Conservation (phyloP, 805 yeast genomes). For the Kuraishia ogatae region DNA sequence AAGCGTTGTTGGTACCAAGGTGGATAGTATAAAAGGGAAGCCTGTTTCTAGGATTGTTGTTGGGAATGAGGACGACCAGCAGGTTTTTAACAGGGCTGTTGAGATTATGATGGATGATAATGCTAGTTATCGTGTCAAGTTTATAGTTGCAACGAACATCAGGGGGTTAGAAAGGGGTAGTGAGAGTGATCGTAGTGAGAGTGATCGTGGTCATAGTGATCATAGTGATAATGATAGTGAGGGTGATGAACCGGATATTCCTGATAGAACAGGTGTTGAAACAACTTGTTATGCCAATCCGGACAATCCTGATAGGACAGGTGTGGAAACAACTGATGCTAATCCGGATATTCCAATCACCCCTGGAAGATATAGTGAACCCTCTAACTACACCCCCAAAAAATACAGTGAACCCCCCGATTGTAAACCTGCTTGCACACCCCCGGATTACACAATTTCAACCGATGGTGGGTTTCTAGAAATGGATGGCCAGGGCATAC, state of each 20-base stretch:
- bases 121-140: slow-evolving; percentile 69
- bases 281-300: no score
- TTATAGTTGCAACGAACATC: slow-evolving; percentile 43
- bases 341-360: no score
- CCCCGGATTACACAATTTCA: no score
- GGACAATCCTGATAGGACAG: no score
- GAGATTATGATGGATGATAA: slow-evolving; percentile 66
- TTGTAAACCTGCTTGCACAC: no score
- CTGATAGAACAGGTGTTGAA: no score
- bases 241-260: no score
- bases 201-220: not conserved
- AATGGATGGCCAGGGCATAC: slow-evolving; percentile 89
- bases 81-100: slow-evolving; percentile 63
- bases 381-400: no score
- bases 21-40: slow-evolving; percentile 40
- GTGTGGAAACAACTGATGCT: no score
- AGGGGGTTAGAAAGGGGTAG: not conserved
- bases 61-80: slow-evolving; percentile 56
- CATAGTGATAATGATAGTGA: not conserved
- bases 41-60: slow-evolving; percentile 57
- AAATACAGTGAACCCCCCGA: no score
- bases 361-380: slow-evolving; percentile 2
- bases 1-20: slow-evolving; percentile 59
- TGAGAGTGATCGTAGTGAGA: not conserved
- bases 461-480: slow-evolving; percentile 60